Percentiles rank a stretch among this genome's conserved stretches.
Conservation (phyloP, 176 grass and related monocot genomes). For the Areca catechu region DNA sequence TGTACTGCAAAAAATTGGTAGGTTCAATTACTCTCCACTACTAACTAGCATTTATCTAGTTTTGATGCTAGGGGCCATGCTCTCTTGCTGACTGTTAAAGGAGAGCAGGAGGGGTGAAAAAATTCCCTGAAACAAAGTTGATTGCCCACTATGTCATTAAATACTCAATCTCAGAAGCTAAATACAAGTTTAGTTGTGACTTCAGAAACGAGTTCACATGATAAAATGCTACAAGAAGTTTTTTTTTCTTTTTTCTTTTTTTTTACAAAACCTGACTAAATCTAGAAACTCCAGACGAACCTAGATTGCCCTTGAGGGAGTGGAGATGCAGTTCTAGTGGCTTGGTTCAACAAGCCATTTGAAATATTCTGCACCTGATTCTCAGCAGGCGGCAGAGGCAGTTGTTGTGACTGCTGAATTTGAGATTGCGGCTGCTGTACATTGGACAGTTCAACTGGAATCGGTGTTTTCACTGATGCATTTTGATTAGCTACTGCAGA, state of each 20-base stretch:
- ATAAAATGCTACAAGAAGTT: constrained; percentile 17
- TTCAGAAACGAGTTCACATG: constrained; percentile 5
- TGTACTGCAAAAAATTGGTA: no score
- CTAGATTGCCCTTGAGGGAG: constrained; percentile 96
- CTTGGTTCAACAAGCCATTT: constrained; percentile 47
- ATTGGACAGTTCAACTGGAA: constrained; percentile 26
- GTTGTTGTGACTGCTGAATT: constrained; percentile 43
- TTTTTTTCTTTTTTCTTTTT: no score
- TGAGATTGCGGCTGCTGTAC: constrained; percentile 31
- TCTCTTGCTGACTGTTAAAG: no score
- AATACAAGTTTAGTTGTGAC: constrained; percentile 13
- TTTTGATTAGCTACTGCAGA: constrained; percentile 50
- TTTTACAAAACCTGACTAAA: constrained; percentile 30
- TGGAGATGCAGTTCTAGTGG: constrained; percentile 63
- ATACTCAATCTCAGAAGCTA: neutral
- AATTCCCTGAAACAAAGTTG: no score
- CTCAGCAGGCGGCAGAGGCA: constrained; percentile 20
- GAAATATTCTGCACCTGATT: constrained; percentile 43
- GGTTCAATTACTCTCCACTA: no score
- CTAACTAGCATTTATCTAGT: no score
- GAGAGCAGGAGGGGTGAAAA: no score
- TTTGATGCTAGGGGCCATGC: no score
- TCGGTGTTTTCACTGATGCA: constrained; percentile 24
- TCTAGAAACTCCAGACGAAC: constrained; percentile 99
- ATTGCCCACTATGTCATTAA: no score